These are phyloP conservation scores for Dispira simplex DNA, from an alignment of 192 early-diverging fungal species.

Conservation along the genomic window DNA sequence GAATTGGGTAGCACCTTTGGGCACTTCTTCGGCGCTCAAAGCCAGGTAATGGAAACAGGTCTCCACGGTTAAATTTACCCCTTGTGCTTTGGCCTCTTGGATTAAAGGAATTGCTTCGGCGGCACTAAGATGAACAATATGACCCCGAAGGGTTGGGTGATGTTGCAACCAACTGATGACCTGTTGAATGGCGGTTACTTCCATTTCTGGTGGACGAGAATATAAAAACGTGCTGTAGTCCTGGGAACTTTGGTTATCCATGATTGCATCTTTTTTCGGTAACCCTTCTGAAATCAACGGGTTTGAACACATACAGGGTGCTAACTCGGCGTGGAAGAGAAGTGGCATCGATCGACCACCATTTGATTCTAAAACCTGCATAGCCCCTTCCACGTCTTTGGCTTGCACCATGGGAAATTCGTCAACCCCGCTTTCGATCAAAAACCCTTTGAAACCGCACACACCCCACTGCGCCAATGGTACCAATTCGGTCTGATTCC, in stretches of 20 bases:
- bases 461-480: conserved; percentile 50
- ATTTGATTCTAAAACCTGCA: conserved; percentile 15
- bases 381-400: conserved; percentile 43
- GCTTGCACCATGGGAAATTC: conserved; percentile 72
- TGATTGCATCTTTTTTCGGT: too few relatives aligned
- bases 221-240: conserved; percentile 49
- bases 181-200: conserved; percentile 56
- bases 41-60: conserved; percentile 74
- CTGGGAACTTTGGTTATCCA: conserved; percentile 16
- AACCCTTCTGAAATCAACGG: neutral
- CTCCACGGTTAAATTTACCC: conserved; percentile 58
- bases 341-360: conserved; percentile 30
- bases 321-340: conserved; percentile 71
- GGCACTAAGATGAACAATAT: conserved; percentile 73
- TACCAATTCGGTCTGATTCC: conserved; percentile 45
- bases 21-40: conserved; percentile 47
- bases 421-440: conserved; percentile 69
- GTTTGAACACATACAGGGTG: conserved; percentile 10
- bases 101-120: conserved; percentile 57
- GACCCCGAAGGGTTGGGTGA: conserved; percentile 52
- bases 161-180: conserved; percentile 51
- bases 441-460: conserved; percentile 71
- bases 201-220: conserved; percentile 53
- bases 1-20: conserved; percentile 55
- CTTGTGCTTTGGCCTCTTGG: conserved; percentile 48